A percentile compares a stretch with the other conserved stretches of the same genome.
These are phyloP conservation scores for Candida nanaspora DNA, from an alignment of 805 yeast species.

Conservation along the genomic window DNA sequence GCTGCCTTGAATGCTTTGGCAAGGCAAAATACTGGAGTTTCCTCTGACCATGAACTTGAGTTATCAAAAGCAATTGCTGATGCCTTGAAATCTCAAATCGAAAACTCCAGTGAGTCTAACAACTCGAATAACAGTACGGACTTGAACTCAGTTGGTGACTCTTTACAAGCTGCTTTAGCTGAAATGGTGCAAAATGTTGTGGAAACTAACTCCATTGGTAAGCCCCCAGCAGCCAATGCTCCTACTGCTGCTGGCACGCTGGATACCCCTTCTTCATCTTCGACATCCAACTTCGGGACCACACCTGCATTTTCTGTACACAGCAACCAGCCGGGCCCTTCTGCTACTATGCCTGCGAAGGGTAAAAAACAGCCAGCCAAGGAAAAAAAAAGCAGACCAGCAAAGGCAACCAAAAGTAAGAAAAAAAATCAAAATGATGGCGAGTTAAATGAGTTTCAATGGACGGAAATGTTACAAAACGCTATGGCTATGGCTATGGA, in stretches of 20 bases:
- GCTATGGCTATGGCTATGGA: constrained; percentile 74
- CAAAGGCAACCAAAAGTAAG: constrained; percentile 1
- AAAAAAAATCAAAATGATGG: constrained; percentile 4
- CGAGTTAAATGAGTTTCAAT: constrained; percentile 44
- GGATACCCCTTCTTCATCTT: background rate
- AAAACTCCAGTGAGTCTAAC: background rate
- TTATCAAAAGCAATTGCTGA: constrained; percentile 12
- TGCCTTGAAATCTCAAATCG: constrained; percentile 5
- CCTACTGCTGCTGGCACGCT: background rate
- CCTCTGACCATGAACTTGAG: constrained; percentile 10
- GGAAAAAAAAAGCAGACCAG: constrained; percentile 1
- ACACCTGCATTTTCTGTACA: background rate
- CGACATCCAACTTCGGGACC: background rate
- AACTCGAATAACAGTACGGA: background rate
- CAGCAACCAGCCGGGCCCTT: no score
- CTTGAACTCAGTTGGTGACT: constrained; percentile 21
- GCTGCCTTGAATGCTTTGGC: no score
- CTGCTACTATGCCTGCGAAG: background rate
- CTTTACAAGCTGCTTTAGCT: constrained; percentile 45
- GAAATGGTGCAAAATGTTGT: constrained; percentile 52
- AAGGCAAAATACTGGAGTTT: no score
- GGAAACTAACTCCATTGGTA: constrained; percentile 20
- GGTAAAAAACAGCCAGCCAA: background rate
- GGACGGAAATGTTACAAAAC: constrained; percentile 69
- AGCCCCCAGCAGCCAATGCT: background rate